A percentile compares a stretch with the other conserved stretches of the same genome.
Conservation (phyloP, 1,139 yeast species). For the Suhomyces bribrorum region DNA sequence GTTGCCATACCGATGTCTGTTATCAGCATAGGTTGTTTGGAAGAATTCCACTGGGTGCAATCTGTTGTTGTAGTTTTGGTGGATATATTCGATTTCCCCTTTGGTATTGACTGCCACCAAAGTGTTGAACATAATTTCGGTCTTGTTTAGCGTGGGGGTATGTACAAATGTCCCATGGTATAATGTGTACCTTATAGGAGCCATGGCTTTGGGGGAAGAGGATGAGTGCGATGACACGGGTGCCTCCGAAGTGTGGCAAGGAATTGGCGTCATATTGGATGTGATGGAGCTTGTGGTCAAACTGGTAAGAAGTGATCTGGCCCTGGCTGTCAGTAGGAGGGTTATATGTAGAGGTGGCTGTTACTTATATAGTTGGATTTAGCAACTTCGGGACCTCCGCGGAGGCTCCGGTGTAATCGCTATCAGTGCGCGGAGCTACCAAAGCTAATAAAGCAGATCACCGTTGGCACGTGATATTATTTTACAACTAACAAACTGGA, state of each 20-base stretch:
- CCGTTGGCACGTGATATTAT: background rate
- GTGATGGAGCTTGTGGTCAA: background rate
- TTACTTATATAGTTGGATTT: background rate
- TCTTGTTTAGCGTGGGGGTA: constrained; percentile 31
- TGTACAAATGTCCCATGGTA: constrained; percentile 43
- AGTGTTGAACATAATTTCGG: constrained; percentile 32
- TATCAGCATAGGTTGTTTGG: background rate
- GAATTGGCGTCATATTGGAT: background rate
- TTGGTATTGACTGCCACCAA: constrained; percentile 34
- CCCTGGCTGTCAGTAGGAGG: background rate
- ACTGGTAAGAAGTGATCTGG: background rate
- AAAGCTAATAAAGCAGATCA: too few relatives aligned
- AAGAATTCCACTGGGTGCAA: constrained; percentile 13
- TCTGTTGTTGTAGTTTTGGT: constrained; percentile 16
- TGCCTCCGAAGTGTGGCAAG: too few relatives aligned
- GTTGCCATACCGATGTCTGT: constrained; percentile 8
- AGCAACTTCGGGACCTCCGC: constrained; percentile 3
- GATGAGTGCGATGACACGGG: background rate
- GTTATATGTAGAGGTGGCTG: background rate
- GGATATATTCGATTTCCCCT: constrained; percentile 37
- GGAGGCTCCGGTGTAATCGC: background rate
- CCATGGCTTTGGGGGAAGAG: constrained; percentile 19
- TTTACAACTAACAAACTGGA: too few relatives aligned
- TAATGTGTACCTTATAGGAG: constrained; percentile 28
- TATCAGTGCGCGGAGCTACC: constrained; percentile 1